Conservation (phyloP, 2,329 filamentous ascomycete genomes). For the Trichoderma semiorbis region DNA sequence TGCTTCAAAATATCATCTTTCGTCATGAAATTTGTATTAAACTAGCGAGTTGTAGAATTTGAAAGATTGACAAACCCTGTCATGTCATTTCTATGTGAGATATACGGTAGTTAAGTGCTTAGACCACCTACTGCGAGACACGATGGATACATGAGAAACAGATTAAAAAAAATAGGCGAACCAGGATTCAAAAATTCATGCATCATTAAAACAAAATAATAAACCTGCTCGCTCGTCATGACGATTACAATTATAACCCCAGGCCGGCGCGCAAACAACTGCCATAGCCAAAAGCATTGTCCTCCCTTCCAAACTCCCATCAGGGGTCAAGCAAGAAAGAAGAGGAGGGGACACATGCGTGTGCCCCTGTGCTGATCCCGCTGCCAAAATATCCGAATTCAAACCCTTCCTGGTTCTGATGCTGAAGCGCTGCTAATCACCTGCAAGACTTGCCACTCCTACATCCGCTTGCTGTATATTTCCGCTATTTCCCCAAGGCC, state of each 20-base stretch:
- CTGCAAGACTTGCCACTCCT: not conserved
- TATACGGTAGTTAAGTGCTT: not conserved
- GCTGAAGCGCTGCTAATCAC: not conserved
- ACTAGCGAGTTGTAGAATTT: too few species aligned
- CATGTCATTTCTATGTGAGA: not conserved
- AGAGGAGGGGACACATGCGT: not conserved
- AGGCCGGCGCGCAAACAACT: constrained; percentile 9
- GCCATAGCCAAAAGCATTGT: constrained; percentile 18
- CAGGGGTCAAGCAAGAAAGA: not conserved
- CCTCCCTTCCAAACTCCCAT: constrained; percentile 13
- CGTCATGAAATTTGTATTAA: too few species aligned
- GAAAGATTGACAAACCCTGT: not conserved
- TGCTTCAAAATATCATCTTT: too few species aligned
- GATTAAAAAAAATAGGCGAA: too few species aligned
- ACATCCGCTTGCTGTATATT: not conserved
- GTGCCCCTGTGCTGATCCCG: not conserved
- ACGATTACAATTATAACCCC: constrained; percentile 18
- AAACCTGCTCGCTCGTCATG: constrained; percentile 9
- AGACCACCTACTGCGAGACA: not conserved
- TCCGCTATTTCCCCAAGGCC: not conserved
- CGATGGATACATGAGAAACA: not conserved
- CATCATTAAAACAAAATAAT: constrained; percentile 3
- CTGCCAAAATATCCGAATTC: not conserved
- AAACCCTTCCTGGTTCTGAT: not conserved
- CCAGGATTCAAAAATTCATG: not conserved